phyloP scores from a whole-genome alignment of 352 stramenopile species.

The Stramenopiles sp. region DNA sequence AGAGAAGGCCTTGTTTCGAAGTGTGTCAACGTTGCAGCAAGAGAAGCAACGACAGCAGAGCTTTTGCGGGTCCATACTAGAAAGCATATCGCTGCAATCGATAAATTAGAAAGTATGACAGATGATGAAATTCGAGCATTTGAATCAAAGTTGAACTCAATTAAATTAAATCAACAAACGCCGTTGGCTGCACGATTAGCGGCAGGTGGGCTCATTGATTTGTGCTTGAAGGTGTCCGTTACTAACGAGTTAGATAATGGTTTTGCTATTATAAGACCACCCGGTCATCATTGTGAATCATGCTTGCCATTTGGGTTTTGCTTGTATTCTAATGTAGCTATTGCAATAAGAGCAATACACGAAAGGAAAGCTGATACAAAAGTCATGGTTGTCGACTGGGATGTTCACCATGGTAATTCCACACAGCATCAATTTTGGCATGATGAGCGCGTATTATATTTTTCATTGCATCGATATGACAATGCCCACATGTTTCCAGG shows the following conservation, averaged over 20 bases:
- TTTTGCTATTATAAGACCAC: slow-evolving; percentile 58
- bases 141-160: background rate
- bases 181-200: background rate
- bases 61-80: background rate
- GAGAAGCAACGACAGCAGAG: background rate
- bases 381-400: slow-evolving; percentile 57
- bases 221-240: background rate
- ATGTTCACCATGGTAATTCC: slow-evolving; percentile 66
- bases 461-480: slow-evolving; percentile 29
- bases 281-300: slow-evolving; percentile 66
- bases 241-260: background rate
- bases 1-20: background rate
- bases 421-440: slow-evolving; percentile 51
- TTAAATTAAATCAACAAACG: background rate
- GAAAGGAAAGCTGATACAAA: slow-evolving; percentile 20
- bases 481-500: slow-evolving; percentile 25
- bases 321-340: slow-evolving; percentile 52
- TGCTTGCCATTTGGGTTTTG: slow-evolving; percentile 42
- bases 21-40: background rate
- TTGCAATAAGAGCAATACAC: slow-evolving; percentile 29
- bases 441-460: slow-evolving; percentile 40
- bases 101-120: background rate
- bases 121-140: too few species aligned
- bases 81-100: background rate
- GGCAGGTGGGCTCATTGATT: background rate